phyloP scores from a whole-genome alignment of 768 basidiomycete species.

The Agrocybe chaxingu region DNA sequence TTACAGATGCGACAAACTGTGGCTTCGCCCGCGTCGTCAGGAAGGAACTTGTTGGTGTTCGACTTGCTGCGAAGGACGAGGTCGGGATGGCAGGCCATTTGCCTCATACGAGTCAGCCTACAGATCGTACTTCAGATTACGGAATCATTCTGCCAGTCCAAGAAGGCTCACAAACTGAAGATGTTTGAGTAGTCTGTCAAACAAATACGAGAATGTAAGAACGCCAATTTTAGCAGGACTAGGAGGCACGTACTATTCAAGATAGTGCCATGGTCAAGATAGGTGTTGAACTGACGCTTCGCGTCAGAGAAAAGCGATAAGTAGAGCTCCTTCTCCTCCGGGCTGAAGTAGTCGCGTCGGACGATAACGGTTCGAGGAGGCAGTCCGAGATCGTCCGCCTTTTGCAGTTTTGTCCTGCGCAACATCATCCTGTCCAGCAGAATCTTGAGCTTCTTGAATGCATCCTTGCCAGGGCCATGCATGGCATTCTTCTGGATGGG shows the following conservation, averaged over 20 bases:
- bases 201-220: background rate
- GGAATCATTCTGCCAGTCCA: background rate
- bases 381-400: conserved; percentile 92
- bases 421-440: conserved; percentile 96
- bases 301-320: conserved; percentile 89
- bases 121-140: conserved; percentile 16
- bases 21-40: conserved; percentile 63
- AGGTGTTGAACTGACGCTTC: conserved; percentile 88
- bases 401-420: conserved; percentile 88
- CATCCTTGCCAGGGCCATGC: conserved; percentile 69
- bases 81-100: conserved; percentile 95
- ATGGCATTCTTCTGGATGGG: conserved; percentile 94
- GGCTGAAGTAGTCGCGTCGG: conserved; percentile 88
- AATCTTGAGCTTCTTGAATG: conserved; percentile 91
- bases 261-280: conserved; percentile 85
- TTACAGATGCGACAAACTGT: conserved; percentile 95
- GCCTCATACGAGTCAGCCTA: conserved; percentile 92
- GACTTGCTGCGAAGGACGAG: conserved; percentile 87
- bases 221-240: background rate
- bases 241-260: conserved; percentile 71
- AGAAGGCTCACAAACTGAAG: conserved; percentile 62
- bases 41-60: conserved; percentile 59
- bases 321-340: conserved; percentile 96
- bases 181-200: conserved; percentile 82
- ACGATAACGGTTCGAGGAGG: conserved; percentile 91